Evolutionary conservation across 2,329 filamentous ascomycete species (phyloP).

Genomic region (Chrysoporthe deuterocubensis): DNA sequence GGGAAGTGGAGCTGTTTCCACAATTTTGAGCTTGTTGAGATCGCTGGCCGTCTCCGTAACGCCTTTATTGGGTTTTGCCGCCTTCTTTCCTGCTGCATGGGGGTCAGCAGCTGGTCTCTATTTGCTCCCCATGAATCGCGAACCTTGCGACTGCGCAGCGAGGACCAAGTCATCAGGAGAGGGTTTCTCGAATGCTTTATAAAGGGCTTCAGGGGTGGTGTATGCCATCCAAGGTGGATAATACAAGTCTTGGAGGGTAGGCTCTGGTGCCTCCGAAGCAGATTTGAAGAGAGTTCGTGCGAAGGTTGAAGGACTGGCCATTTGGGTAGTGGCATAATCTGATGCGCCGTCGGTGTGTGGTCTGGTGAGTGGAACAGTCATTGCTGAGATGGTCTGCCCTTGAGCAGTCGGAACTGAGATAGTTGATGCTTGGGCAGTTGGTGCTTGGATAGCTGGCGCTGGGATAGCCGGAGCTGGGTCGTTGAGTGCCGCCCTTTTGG

Average conservation of each 20-base stretch:
- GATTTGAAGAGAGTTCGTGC: slow-evolving; percentile 57
- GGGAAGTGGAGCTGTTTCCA: slow-evolving; percentile 58
- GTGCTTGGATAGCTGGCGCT: background rate
- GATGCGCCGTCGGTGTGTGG: slow-evolving; percentile 7
- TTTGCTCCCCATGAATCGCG: slow-evolving; percentile 59
- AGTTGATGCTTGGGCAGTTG: background rate
- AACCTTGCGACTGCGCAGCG: slow-evolving; percentile 88
- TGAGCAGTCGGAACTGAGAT: background rate
- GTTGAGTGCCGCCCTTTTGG: background rate
- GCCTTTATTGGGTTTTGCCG: slow-evolving; percentile 38
- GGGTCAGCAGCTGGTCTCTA: slow-evolving; percentile 58
- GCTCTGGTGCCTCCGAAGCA: slow-evolving; percentile 33
- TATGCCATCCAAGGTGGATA: slow-evolving; percentile 56
- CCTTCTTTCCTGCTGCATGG: slow-evolving; percentile 56
- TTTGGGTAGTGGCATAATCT: slow-evolving; percentile 2
- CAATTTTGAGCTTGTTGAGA: slow-evolving; percentile 46
- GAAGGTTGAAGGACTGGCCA: slow-evolving; percentile 57
- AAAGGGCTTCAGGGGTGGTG: slow-evolving; percentile 47
- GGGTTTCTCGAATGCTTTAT: slow-evolving; percentile 76
- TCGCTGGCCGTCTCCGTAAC: slow-evolving; percentile 43
- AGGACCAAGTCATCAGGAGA: slow-evolving; percentile 92
- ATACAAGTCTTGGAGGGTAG: slow-evolving; percentile 37
- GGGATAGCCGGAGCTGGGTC: background rate
- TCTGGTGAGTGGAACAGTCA: background rate
- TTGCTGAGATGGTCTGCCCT: background rate